Conservation (phyloP, 2,329 filamentous ascomycete genomes). For the Colletotrichum scovillei region DNA sequence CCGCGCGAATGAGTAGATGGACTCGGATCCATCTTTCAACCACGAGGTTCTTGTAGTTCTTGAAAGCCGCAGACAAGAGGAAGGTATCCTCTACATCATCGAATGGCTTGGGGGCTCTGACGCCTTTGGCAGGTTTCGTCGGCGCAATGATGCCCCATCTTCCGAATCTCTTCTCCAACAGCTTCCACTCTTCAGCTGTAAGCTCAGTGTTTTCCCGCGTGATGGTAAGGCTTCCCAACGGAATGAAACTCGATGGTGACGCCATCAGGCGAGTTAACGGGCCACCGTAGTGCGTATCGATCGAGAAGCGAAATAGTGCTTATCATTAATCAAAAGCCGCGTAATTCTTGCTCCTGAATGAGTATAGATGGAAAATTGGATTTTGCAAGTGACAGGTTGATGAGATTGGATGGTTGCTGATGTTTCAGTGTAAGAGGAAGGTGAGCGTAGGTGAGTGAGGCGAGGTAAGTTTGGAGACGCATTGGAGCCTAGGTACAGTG, state of each 20-base stretch:
- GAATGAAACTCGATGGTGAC: slow-evolving; percentile 49
- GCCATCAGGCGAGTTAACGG: slow-evolving; percentile 3
- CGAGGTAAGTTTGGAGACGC: background rate
- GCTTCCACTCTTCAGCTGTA: slow-evolving; percentile 9
- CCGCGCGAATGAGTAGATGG: slow-evolving; percentile 46
- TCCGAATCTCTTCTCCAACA: background rate
- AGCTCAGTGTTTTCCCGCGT: background rate
- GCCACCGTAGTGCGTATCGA: background rate
- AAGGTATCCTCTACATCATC: slow-evolving; percentile 15
- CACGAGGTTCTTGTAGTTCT: slow-evolving; percentile 46
- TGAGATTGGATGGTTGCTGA: background rate
- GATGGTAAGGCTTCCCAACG: slow-evolving; percentile 52
- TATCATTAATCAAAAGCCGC: slow-evolving; percentile 6
- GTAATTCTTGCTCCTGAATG: background rate
- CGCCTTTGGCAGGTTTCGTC: background rate
- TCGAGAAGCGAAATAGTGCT: background rate
- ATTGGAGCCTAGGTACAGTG: slow-evolving; percentile 22
- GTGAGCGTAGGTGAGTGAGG: slow-evolving; percentile 2
- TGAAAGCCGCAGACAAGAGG: slow-evolving; percentile 45
- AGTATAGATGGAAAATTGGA: background rate
- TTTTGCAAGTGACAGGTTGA: background rate
- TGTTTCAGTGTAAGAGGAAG: slow-evolving; percentile 23
- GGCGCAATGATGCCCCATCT: slow-evolving; percentile 28
- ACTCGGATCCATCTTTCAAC: slow-evolving; percentile 55
- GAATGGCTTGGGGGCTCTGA: background rate